Evolutionary conservation across 805 yeast genomes (phyloP).

Genomic region (Ogataea degrootiae): DNA sequence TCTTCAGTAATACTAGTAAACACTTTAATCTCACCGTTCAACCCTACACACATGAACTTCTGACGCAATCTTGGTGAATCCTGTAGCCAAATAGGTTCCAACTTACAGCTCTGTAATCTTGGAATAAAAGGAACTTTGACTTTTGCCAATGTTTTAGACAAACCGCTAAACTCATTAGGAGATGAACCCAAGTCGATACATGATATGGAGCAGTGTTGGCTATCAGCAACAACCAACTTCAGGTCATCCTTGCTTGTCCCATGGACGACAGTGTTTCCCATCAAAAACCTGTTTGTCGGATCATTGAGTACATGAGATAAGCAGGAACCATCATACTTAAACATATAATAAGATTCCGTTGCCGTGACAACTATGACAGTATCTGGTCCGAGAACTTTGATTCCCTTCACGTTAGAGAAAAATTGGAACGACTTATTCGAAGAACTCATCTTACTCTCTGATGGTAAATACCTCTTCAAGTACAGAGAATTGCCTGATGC

Average conservation of each 20-base stretch:
- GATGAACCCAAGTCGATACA: slow-evolving; percentile 5
- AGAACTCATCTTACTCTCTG: slow-evolving; percentile 20
- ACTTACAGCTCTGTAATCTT: slow-evolving; percentile 23
- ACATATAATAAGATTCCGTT: slow-evolving; percentile 22
- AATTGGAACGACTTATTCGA: slow-evolving; percentile 6
- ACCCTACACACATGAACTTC: slow-evolving; percentile 30
- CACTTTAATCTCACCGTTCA: slow-evolving; percentile 34
- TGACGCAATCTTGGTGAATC: slow-evolving; percentile 1
- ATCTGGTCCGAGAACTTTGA: slow-evolving; percentile 17
- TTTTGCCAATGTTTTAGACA: slow-evolving; percentile 6
- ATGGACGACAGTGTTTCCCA: slow-evolving; percentile 18
- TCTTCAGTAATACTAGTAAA: slow-evolving; percentile 11
- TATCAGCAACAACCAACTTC: slow-evolving; percentile 16
- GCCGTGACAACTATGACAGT: slow-evolving; percentile 25
- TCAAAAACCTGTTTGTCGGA: slow-evolving; percentile 17
- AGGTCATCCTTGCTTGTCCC: slow-evolving; percentile 1
- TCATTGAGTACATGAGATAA: slow-evolving; percentile 16
- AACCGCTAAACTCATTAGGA: neutral
- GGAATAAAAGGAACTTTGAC: slow-evolving; percentile 30
- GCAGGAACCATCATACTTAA: slow-evolving; percentile 13
- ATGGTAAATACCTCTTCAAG: slow-evolving; percentile 14
- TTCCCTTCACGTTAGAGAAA: slow-evolving; percentile 17
- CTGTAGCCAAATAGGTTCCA: slow-evolving; percentile 30
- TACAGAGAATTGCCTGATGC: slow-evolving; percentile 13
- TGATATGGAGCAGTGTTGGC: slow-evolving; percentile 14